phyloP scores from a whole-genome alignment of 2,329 filamentous ascomycete species.

The Trichoderma sp. region DNA sequence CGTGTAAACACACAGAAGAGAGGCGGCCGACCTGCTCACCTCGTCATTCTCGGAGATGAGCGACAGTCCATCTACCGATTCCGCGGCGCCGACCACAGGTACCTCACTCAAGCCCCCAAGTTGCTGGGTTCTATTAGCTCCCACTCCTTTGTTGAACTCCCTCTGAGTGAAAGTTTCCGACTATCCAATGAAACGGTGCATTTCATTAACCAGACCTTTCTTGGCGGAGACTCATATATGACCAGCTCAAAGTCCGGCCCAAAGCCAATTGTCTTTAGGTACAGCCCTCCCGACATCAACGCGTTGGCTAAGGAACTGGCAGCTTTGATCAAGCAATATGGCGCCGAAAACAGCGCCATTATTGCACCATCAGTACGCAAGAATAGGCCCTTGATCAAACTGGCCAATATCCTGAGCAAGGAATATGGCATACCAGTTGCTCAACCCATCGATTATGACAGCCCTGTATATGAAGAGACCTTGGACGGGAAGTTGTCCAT shows the following conservation, averaged over 20 bases:
- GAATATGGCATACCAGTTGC: background rate
- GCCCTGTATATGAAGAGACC: constrained; percentile 29
- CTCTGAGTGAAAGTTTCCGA: constrained; percentile 29
- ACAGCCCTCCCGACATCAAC: constrained; percentile 5
- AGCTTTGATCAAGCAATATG: background rate
- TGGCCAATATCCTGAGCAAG: background rate
- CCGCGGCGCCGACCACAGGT: constrained; percentile 33
- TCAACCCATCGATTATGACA: background rate
- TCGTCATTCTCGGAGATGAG: constrained; percentile 36
- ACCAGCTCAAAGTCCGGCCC: constrained; percentile 33
- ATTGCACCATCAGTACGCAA: background rate
- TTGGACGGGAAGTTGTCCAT: constrained; percentile 33
- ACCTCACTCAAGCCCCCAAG: constrained; percentile 29
- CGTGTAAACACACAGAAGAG: constrained; percentile 25
- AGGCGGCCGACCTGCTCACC: constrained; percentile 23
- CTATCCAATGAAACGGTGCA: constrained; percentile 28
- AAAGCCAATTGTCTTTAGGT: constrained; percentile 31
- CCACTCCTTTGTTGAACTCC: background rate
- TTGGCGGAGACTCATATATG: constrained; percentile 32
- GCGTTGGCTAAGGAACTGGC: constrained; percentile 21
- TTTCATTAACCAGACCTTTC: constrained; percentile 33
- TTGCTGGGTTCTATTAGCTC: background rate
- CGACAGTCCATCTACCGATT: constrained; percentile 35
- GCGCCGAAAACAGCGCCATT: constrained; percentile 3
- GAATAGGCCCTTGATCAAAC: background rate